Evolutionary conservation across 805 yeast species (phyloP), one percentile per base, ranked within the genome.

Genomic region (Candida xyloterini): DNA sequence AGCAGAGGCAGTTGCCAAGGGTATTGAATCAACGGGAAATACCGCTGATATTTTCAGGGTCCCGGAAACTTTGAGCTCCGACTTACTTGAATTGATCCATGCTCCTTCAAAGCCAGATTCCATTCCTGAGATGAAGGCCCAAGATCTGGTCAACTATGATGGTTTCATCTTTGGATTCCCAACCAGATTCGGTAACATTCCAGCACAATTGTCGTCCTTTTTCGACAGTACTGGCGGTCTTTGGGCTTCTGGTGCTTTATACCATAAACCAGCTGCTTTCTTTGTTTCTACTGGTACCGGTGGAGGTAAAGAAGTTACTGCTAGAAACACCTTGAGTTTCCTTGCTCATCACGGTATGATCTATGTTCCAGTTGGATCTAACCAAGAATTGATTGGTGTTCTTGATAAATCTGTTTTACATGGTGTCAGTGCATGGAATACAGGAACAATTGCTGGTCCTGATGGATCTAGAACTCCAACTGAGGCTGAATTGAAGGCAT

Each of bases 91-190:
- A 15, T 43, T 59, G 42, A 66, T 86, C 68, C 75, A 78, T 51
- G 88, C 90, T 25, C 79, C 86, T 30, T 70, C 76, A 40, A 78
- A 79, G 60, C 79, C 83, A 43, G 66, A 71, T 41, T 67, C 68
- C 47, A 42, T 51, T 23, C 90, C 93, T 50, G 67, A 76, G 55
- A 86, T 86, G 36, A 70, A 84, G 11, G 53, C 63, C 8, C 83
- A 76, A 15, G 73, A 78, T 14, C 70, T 88, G 50, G 58, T 65
- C 3, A 66, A 71, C 48, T 84, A 81, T 69, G 95, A 89, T 58
- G 95, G 90, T 33, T 78, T 83, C 68, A 50, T 89, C 50, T 84
- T 88, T 53, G 96, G 96, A 59, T 62, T 84, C 52, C 95, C 95
- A 55, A 84, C 95, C 40, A 79, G 95, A 66, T 88, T 67, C 60